Percentiles rank a stretch among this genome's conserved stretches.
phyloP scores from a whole-genome alignment of 2,329 filamentous ascomycete species.

The Talaromyces amestolkiae region DNA sequence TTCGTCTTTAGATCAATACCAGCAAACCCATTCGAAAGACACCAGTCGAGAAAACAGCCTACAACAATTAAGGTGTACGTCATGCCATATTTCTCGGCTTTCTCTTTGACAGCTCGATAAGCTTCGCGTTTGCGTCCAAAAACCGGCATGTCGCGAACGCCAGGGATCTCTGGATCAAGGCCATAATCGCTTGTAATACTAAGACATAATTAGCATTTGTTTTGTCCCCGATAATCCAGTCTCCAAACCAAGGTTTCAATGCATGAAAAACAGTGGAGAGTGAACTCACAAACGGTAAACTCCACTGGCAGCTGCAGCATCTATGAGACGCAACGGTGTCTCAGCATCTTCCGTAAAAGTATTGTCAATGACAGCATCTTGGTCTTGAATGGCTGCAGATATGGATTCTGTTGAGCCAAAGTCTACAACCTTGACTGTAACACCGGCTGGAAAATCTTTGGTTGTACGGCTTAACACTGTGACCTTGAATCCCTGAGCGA shows the following conservation, averaged over 20 bases:
- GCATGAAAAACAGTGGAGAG: not conserved
- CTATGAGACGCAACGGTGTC: slow-evolving; percentile 20
- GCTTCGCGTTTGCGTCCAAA: slow-evolving; percentile 22
- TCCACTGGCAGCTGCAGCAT: slow-evolving; percentile 18
- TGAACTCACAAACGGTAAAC: slow-evolving; percentile 21
- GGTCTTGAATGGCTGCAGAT: slow-evolving; percentile 17
- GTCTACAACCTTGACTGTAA: slow-evolving; percentile 20
- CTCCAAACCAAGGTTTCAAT: not conserved
- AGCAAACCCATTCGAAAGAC: slow-evolving; percentile 18
- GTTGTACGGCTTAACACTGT: slow-evolving; percentile 21
- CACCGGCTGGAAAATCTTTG: slow-evolving; percentile 19
- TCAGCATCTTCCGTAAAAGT: slow-evolving; percentile 19
- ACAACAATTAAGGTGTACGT: slow-evolving; percentile 19
- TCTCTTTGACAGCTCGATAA: slow-evolving; percentile 22
- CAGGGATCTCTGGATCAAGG: slow-evolving; percentile 23
- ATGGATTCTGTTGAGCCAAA: slow-evolving; percentile 18
- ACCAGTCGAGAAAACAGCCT: slow-evolving; percentile 23
- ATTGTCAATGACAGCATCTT: slow-evolving; percentile 22
- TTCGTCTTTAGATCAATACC: slow-evolving; percentile 13
- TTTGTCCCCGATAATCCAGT: not conserved
- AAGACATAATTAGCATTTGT: not conserved
- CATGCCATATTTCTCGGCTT: slow-evolving; percentile 20
- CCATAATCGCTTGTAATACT: slow-evolving; percentile 24
- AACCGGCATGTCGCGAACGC: slow-evolving; percentile 22
- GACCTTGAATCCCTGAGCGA: slow-evolving; percentile 21